Evolutionary conservation across 768 basidiomycete species (phyloP), one percentile per base, ranked within the genome.

Genomic region (Leccinum longicurvipes): DNA sequence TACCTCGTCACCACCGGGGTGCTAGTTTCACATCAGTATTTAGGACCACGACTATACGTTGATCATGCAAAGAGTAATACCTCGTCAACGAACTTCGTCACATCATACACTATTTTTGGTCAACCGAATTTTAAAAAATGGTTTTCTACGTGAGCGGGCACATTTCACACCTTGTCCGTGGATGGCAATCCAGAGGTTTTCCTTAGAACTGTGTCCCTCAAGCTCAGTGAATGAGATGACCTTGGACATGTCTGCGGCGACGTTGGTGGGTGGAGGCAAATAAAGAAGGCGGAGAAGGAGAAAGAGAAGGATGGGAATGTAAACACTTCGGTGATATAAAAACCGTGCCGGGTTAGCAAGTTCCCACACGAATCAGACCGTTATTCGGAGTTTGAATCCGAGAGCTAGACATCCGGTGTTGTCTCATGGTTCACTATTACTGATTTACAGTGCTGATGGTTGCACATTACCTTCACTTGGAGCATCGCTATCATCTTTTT

Each of bases 1-100:
- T 53, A 99, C 96, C 77, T 99, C 97, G 77, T 98, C 97, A 60
- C 97, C 97, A 72, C 96, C 96, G 23, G 94, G 95, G 69, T 97
- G 95, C 95, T 91, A 67, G 17, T 23, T 19, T 42, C 23, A 32
- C 27, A 10, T 14, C 11, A 68, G 54, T 48, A 55, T 41, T 41
- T 41, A 41, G 39, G 39, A 19, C 28, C 25, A 46, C 11, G 7
- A 19, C 8, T 10, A 48, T n/a, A 54, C 5, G 50, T 51, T 36
- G 28, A 28, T 28, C 12, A 27, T 49, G 39, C 14, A 24, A 55
- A 24, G 46, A 51, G 31, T 67, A 76, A 55, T 70, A 91, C 93
- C 85, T 96, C 95, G 76, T 98, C 95, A 65, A 94, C 77, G 82
- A 98, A 98, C 69, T 89, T 89, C 36, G 93, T 85, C 60, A 88